Conservation (phyloP, 495 filamentous ascomycete species). For the Xylaria telfairii region DNA sequence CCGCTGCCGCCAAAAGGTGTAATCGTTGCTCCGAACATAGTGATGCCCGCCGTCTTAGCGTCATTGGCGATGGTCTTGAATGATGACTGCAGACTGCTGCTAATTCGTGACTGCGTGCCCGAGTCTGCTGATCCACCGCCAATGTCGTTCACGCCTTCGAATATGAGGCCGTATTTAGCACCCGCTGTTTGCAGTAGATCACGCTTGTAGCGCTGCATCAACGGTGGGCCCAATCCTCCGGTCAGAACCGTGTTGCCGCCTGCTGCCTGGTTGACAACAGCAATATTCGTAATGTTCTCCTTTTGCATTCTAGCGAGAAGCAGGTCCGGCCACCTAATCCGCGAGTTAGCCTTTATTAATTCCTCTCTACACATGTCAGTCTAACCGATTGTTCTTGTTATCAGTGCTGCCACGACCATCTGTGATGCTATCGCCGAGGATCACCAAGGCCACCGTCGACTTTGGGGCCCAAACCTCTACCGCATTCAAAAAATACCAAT, state of each 20-base stretch:
- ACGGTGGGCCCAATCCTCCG: conserved; percentile 68
- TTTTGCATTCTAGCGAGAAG: conserved; percentile 62
- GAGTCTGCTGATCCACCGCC: conserved; percentile 58
- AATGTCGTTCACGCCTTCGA: conserved; percentile 76
- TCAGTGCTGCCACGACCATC: conserved; percentile 70
- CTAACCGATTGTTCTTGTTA: conserved; percentile 68
- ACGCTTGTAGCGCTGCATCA: conserved; percentile 66
- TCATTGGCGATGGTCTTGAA: conserved; percentile 64
- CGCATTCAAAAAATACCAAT: conserved; percentile 67
- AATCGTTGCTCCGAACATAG: conserved; percentile 69
- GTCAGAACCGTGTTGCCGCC: conserved; percentile 71
- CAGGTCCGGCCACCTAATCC: conserved; percentile 67
- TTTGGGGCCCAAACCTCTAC: conserved; percentile 63
- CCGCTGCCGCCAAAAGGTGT: conserved; percentile 65
- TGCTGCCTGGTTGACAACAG: conserved; percentile 73
- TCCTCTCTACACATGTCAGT: not conserved
- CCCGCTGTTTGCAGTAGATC: conserved; percentile 65
- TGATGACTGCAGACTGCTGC: conserved; percentile 57
- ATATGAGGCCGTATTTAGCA: conserved; percentile 69
- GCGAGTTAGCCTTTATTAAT: not conserved
- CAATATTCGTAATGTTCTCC: conserved; percentile 54
- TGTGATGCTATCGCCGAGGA: conserved; percentile 78
- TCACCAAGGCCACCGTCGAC: conserved; percentile 55
- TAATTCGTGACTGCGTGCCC: conserved; percentile 56
- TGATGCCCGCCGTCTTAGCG: conserved; percentile 61